Conservation (phyloP, 805 yeast species). For the Metschnikowia picachoensis region DNA sequence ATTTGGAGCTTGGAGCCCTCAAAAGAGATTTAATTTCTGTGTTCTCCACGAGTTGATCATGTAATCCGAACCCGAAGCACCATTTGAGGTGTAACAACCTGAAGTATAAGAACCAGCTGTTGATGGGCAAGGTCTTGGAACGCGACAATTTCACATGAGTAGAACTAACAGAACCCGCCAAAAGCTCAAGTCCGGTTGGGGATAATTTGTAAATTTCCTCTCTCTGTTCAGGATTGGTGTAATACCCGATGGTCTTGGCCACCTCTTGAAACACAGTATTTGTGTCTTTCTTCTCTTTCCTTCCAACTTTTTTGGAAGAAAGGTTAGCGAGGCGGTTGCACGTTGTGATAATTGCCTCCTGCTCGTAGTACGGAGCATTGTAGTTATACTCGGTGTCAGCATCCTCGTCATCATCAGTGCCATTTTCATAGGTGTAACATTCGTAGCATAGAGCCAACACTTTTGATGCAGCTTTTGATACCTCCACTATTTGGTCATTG, state of each 20-base stretch:
- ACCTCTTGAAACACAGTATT: conserved; percentile 61
- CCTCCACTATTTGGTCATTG: conserved; percentile 38
- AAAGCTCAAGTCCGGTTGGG: conserved; percentile 33
- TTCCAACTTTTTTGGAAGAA: conserved; percentile 55
- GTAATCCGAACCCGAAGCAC: conserved; percentile 50
- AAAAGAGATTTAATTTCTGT: conserved; percentile 33
- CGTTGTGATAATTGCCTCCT: conserved; percentile 41
- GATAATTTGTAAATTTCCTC: conserved; percentile 35
- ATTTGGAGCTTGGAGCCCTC: conserved; percentile 28
- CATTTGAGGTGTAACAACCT: conserved; percentile 48
- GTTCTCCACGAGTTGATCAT: conserved; percentile 43
- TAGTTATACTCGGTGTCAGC: conserved; percentile 43
- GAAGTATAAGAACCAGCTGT: conserved; percentile 48
- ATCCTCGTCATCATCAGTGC: conserved; percentile 35
- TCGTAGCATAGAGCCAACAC: conserved; percentile 56
- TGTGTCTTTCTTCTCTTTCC: conserved; percentile 58
- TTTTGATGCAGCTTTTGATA: conserved; percentile 53
- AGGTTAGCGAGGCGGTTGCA: conserved; percentile 44
- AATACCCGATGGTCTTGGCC: conserved; percentile 42
- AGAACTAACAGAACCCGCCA: conserved; percentile 27
- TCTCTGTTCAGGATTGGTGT: conserved; percentile 32
- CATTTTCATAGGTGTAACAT: conserved; percentile 42
- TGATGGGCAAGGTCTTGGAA: conserved; percentile 43
- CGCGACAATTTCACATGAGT: conserved; percentile 43
- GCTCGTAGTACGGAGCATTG: conserved; percentile 51